Conservation (phyloP, 208 protist genomes). For the Leptomonas seymouri region DNA sequence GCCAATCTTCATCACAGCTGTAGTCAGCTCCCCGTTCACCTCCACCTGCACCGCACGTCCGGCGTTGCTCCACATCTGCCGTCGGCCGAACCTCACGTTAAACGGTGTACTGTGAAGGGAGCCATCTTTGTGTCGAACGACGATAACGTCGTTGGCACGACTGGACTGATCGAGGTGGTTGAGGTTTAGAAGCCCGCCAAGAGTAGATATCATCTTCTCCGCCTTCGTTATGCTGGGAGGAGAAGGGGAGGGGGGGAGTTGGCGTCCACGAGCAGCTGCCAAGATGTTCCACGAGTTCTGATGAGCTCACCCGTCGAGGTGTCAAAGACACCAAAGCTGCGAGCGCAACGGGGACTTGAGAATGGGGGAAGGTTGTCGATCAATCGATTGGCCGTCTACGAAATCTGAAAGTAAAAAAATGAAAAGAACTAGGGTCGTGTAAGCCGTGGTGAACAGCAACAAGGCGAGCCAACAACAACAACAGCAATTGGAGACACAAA, state of each 20-base stretch:
- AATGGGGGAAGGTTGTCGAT: no score
- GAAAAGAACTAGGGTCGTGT: no score
- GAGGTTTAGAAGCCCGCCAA: constrained; percentile 72
- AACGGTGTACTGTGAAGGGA: constrained; percentile 94
- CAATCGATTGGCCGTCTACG: no score
- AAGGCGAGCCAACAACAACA: constrained; percentile 7
- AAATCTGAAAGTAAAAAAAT: background rate
- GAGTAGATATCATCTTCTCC: constrained; percentile 70
- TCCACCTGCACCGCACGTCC: constrained; percentile 95
- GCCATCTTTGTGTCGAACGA: constrained; percentile 95
- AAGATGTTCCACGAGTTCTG: no score
- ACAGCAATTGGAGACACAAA: background rate
- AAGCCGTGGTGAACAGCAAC: background rate
- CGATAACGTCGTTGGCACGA: constrained; percentile 97
- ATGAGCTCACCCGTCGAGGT: no score
- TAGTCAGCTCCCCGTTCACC: constrained; percentile 92
- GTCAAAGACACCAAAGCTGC: no score
- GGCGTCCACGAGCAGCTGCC: no score
- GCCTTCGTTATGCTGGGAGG: no score
- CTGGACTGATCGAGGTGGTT: constrained; percentile 88
- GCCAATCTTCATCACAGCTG: constrained; percentile 96
- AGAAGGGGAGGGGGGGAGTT: background rate
- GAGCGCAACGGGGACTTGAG: no score
- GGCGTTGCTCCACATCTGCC: constrained; percentile 86
- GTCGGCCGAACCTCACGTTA: constrained; percentile 97